These are phyloP conservation scores for carrot (Daucus carota) DNA, from an alignment of 129 eudicot species.

Conservation along the genomic window DNA sequence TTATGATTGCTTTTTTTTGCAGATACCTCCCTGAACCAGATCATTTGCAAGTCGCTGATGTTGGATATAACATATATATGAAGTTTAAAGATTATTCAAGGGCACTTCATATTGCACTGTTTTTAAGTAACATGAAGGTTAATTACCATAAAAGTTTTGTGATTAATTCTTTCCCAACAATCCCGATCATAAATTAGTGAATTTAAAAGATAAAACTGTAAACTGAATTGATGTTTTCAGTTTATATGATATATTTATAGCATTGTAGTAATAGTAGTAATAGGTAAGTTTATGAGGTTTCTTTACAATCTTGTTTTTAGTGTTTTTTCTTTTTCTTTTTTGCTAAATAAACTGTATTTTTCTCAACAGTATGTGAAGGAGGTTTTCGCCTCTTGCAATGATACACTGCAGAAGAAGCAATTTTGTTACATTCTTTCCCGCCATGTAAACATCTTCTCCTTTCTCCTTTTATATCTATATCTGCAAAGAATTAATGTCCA, in stretches of 20 bases:
- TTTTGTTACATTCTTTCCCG: conserved; percentile 90
- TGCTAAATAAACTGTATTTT: background rate
- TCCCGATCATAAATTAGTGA: too few species aligned
- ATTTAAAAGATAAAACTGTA: too few species aligned
- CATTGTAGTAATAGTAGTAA: background rate
- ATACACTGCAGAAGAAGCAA: conserved; percentile 66
- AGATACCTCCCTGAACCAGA: conserved; percentile 96
- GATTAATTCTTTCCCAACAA: background rate
- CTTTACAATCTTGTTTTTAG: background rate
- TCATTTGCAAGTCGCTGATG: conserved; percentile 69
- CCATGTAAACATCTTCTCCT: conserved; percentile 41
- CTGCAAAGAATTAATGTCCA: background rate
- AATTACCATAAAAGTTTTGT: background rate
- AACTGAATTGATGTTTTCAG: background rate
- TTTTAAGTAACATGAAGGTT: conserved; percentile 69
- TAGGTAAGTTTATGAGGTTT: background rate
- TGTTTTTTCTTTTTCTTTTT: too few species aligned
- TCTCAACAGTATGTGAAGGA: conserved; percentile 75
- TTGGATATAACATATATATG: conserved; percentile 59
- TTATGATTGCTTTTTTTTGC: conserved; percentile 13
- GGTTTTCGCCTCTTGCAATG: conserved; percentile 57
- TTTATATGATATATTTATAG: background rate
- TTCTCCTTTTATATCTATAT: background rate
- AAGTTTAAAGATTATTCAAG: conserved; percentile 66
- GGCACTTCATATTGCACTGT: conserved; percentile 82